A percentile compares a stretch with the other conserved stretches of the same genome.
These are phyloP conservation scores for Penicillium sp. DNA, from an alignment of 2,329 filamentous ascomycete genomes.

Conservation along the genomic window DNA sequence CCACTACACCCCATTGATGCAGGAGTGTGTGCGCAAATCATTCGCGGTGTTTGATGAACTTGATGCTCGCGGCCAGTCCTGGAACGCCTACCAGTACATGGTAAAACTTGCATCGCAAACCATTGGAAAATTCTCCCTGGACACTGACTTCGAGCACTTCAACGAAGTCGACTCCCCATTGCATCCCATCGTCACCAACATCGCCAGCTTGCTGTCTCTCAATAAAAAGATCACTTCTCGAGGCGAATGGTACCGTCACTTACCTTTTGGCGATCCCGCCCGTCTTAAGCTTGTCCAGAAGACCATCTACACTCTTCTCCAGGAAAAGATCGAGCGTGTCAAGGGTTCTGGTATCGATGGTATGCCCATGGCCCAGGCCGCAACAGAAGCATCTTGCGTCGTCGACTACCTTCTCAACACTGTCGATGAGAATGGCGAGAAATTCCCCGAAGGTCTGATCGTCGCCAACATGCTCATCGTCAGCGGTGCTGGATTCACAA, in stretches of 20 bases:
- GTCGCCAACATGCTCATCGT: conserved; percentile 47
- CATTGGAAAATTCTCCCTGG: conserved; percentile 44
- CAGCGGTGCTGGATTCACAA: conserved; percentile 60
- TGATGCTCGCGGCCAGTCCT: conserved; percentile 45
- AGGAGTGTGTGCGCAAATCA: conserved; percentile 50
- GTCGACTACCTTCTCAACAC: conserved; percentile 19
- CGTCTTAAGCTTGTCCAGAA: conserved; percentile 33
- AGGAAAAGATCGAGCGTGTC: neutral
- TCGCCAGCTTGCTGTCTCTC: conserved; percentile 52
- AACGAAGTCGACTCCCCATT: conserved; percentile 44
- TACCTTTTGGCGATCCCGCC: conserved; percentile 58
- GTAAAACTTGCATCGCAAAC: conserved; percentile 44
- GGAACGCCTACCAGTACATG: conserved; percentile 51
- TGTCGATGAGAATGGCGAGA: conserved; percentile 51
- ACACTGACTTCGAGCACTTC: conserved; percentile 47
- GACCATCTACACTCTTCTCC: conserved; percentile 16
- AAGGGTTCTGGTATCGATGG: neutral
- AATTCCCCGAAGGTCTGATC: conserved; percentile 46
- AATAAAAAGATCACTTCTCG: conserved; percentile 58
- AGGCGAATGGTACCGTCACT: conserved; percentile 54
- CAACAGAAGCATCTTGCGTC: conserved; percentile 16
- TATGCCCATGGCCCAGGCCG: conserved; percentile 13
- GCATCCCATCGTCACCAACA: conserved; percentile 51
- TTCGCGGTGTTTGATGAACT: conserved; percentile 51
- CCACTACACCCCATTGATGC: conserved; percentile 60